phyloP scores from a whole-genome alignment of 1,139 yeast genomes.

The Tardiomyces digboiensis region DNA sequence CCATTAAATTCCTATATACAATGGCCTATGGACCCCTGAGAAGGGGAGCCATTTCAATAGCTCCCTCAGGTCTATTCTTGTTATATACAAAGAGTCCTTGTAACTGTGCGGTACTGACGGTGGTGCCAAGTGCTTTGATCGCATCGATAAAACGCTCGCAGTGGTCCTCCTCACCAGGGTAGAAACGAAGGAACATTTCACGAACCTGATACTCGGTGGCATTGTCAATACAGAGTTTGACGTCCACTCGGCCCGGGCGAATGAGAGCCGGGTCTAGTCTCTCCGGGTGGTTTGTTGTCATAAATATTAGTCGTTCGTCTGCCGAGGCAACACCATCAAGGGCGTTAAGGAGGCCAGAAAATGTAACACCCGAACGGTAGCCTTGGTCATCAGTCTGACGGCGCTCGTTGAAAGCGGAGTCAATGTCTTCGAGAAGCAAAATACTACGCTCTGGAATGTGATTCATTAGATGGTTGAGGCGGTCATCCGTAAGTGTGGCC shows the following conservation, averaged over 20 bases:
- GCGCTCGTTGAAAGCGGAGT: conserved; percentile 88
- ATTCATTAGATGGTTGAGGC: conserved; percentile 91
- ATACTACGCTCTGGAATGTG: conserved; percentile 89
- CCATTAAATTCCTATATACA: not conserved
- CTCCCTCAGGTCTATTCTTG: conserved; percentile 72
- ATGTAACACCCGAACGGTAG: conserved; percentile 78
- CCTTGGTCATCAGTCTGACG: conserved; percentile 64
- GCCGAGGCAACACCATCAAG: conserved; percentile 99
- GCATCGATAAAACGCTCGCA: conserved; percentile 54
- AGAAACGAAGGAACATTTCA: conserved; percentile 82
- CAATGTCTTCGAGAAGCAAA: conserved; percentile 81
- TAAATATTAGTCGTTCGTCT: conserved; percentile 90
- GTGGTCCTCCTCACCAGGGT: conserved; percentile 51
- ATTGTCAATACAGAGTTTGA: conserved; percentile 70
- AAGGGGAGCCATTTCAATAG: conserved; percentile 49
- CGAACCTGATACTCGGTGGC: conserved; percentile 75
- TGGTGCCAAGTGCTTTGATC: conserved; percentile 40
- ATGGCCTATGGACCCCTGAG: not conserved
- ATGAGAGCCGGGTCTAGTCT: conserved; percentile 64
- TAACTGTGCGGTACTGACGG: conserved; percentile 85
- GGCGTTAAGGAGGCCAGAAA: conserved; percentile 88
- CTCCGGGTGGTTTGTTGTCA: conserved; percentile 98
- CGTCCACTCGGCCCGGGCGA: conserved; percentile 94
- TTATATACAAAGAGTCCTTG: conserved; percentile 95
- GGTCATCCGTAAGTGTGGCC: conserved; percentile 84